Base-by-base conservation (phyloP, 169 alveolate genomes). In the Cyclospora cayetanensis region DNA sequence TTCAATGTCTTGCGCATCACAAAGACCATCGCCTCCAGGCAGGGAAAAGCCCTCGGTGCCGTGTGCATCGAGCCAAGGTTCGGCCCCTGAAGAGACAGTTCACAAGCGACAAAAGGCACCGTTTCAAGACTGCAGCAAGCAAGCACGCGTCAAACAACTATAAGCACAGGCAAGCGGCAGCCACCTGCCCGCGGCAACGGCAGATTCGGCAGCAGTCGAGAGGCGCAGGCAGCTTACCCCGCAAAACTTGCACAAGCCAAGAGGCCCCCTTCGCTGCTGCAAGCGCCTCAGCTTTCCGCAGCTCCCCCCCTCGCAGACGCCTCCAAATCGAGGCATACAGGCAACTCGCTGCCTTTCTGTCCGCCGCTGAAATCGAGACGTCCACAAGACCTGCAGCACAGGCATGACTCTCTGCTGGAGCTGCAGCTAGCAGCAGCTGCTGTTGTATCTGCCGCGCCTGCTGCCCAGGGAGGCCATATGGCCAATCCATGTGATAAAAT, bases 221-320 rank as follows among this genome's bases (percentile, higher is more conserved):
- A 46, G n/a, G n/a, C 7, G n/a, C 60, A 60, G 11, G 1, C 34
- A 60, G 72, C 72, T 7, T 31, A 60, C 72, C 72, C 31, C 72
- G 15, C 27, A 60, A n/a, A 15, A 60, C 72, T 12, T 60, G 35
- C n/a, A 60, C 72, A 60, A 60, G 72, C 72, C 72, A 60, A 12
- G 72, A 60, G 34, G 72, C 72, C 31, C 72, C 72, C 27, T 60
- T 60, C 34, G 72, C 72, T 60, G 72, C 72, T 60, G 72, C 72
- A 12, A 60, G 72, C n/a, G 72, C 72, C 72, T 60, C 72, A 15
- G 72, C 72, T 20, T n/a, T n/a, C n/a, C 27, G 15, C 27, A 60
- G 15, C n/a, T n/a, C 12, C 34, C 72, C 72, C 72, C 35, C 72
- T 12, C 72, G 72, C 15, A 60, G 72, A 12, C n/a, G 72, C 11